Evolutionary conservation across 2,329 filamentous ascomycete genomes (phyloP).

Genomic region (Colletotrichum aenigma): DNA sequence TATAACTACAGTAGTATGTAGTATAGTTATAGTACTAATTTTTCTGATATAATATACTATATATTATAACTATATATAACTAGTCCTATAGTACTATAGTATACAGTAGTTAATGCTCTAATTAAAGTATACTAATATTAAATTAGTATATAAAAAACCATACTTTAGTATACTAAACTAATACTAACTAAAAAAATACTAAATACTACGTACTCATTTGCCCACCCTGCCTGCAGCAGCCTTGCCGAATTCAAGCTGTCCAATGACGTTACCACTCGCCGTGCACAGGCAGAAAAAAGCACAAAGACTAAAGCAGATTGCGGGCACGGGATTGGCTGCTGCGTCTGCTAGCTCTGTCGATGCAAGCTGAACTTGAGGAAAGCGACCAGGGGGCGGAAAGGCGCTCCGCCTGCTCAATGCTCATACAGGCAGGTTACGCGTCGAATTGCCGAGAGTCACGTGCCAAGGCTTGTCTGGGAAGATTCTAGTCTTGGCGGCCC

Average conservation of each 20-base stretch:
- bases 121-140: no score
- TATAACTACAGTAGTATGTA: no score
- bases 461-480: constrained; percentile 4
- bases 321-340: not conserved
- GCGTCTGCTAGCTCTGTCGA: not conserved
- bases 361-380: not conserved
- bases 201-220: no score
- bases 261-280: not conserved
- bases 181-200: no score
- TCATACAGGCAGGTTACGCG: constrained; percentile 3
- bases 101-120: no score
- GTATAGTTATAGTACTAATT: no score
- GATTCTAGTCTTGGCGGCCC: not conserved
- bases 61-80: no score
- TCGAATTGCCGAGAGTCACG: constrained; percentile 14
- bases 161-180: no score
- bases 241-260: not conserved
- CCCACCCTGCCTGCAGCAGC: no score
- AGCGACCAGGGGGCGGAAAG: not conserved
- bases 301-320: not conserved
- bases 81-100: no score
- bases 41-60: no score
- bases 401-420: not conserved
- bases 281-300: not conserved
- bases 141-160: no score